Base-by-base conservation (phyloP, 495 filamentous ascomycete species). In the Lophiostoma macrostomum region DNA sequence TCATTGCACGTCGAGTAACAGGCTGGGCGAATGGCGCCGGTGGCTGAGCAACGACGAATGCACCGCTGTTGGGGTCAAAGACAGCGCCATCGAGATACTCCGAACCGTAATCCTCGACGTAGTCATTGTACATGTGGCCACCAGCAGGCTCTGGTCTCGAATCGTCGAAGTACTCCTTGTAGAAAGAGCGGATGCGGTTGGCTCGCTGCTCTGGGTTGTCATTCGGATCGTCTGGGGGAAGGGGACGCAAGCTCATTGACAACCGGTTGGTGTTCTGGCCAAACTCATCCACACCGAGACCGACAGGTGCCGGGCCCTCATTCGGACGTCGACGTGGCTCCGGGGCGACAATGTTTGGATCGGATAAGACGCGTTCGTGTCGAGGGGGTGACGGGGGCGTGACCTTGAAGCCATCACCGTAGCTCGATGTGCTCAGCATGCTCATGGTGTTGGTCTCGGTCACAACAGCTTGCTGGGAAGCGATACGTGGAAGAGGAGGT, bases 131-230 rank as follows among this genome's bases (percentile, higher is more conserved):
- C 13, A 18, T 34, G 36, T 65, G 68, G n/a, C 41, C 58, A 32
- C 46, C 48, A 12, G 71, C 72, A 23, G 74, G 75, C 25, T 72
- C 75, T 0, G 74, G 75, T 66, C 85, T 87, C 16, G 79, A 83
- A 20, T 95, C 91, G 46, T 98, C 93, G 55, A 98, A 98, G 69
- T 97, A 97, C 69, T 97, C 93, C 68, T 96, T 96, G 73, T 98
- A 98, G 73, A 98, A 98, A 20, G 94, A 97, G 60, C 93, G 82
- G 58, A 98, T 97, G 19, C 94, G 81, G 72, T 95, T 96, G 54
- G 93, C 93, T 66, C 93, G 82, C 70, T 91, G 82, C 71, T 97
- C 93, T 2, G 93, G 88, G 65, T 95, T 88, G 58, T 90, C 87
- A 24, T 76, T 68, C n/a, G 90, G 87, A 28, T 87, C 85, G 61